Percentiles rank a stretch among this genome's conserved stretches.
Evolutionary conservation across 2,329 filamentous ascomycete genomes (phyloP).

Genomic region (Fusarium irregulare): DNA sequence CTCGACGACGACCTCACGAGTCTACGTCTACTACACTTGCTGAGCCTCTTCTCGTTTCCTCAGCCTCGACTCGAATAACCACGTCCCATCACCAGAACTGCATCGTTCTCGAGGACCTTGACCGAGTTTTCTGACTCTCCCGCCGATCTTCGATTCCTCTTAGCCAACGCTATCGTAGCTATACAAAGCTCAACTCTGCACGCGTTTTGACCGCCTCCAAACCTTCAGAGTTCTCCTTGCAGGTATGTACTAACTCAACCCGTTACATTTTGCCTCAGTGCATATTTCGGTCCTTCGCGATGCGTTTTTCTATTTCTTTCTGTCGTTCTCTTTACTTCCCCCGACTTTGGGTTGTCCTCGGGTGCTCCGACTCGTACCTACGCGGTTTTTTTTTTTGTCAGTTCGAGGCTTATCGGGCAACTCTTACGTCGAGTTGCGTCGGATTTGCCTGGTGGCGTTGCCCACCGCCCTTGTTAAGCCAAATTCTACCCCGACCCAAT

Average conservation of each 20-base stretch:
- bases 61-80: slow-evolving; percentile 4
- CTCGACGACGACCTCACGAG: slow-evolving; percentile 31
- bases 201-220: slow-evolving; percentile 46
- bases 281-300: neutral
- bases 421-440: slow-evolving; percentile 37
- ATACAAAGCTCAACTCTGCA: slow-evolving; percentile 22
- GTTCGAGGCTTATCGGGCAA: slow-evolving; percentile 20
- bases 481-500: slow-evolving; percentile 41
- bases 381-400: slow-evolving; percentile 22
- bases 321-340: neutral
- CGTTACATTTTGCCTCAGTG: neutral
- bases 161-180: slow-evolving; percentile 26
- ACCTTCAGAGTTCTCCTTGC: slow-evolving; percentile 29
- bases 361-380: slow-evolving; percentile 8
- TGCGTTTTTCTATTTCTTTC: neutral
- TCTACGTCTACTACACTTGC: slow-evolving; percentile 25
- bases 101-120: slow-evolving; percentile 1
- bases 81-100: slow-evolving; percentile 11
- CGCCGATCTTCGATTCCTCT: slow-evolving; percentile 9
- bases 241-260: slow-evolving; percentile 34
- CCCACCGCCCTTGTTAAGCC: slow-evolving; percentile 42
- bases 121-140: slow-evolving; percentile 14
- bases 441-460: slow-evolving; percentile 47
- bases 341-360: neutral
- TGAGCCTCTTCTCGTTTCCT: slow-evolving; percentile 15